Evolutionary conservation across 352 stramenopile species (phyloP).

Genomic region (Thalassiosira mediterranea): DNA sequence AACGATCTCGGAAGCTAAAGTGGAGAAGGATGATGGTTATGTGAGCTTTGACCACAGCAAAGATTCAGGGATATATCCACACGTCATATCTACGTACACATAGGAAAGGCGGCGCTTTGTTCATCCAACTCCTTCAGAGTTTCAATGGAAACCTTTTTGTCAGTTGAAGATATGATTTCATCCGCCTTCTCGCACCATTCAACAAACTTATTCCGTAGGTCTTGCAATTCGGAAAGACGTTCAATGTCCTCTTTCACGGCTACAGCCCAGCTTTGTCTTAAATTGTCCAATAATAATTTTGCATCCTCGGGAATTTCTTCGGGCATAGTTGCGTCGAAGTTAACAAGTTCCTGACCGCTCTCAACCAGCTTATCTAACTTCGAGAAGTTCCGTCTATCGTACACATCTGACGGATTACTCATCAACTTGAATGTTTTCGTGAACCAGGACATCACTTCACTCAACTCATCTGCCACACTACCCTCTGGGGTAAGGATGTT

Average conservation of each 20-base stretch:
- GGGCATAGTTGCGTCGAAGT: slow-evolving; percentile 33
- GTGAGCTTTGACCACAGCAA: neutral
- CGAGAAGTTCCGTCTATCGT: slow-evolving; percentile 68
- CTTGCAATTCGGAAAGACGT: slow-evolving; percentile 57
- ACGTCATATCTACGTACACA: slow-evolving; percentile 55
- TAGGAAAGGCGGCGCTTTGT: slow-evolving; percentile 61
- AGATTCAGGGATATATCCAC: neutral
- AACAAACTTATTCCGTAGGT: slow-evolving; percentile 65
- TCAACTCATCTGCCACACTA: slow-evolving; percentile 53
- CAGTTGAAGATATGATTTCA: slow-evolving; percentile 54
- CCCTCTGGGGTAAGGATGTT: slow-evolving; percentile 60
- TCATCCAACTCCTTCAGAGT: slow-evolving; percentile 62
- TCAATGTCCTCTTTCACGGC: slow-evolving; percentile 65
- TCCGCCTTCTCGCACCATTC: slow-evolving; percentile 68
- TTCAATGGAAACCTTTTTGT: slow-evolving; percentile 68
- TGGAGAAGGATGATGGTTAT: too few species aligned
- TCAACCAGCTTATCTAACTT: slow-evolving; percentile 71
- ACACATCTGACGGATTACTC: slow-evolving; percentile 60
- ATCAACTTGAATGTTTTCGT: slow-evolving; percentile 67
- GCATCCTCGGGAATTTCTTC: slow-evolving; percentile 48
- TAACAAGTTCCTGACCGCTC: slow-evolving; percentile 52
- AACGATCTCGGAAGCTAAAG: slow-evolving; percentile 66
- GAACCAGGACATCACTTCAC: slow-evolving; percentile 66
- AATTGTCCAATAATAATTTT: slow-evolving; percentile 43
- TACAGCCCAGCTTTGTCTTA: slow-evolving; percentile 56